Percentiles rank a stretch among this genome's conserved stretches.
These are phyloP conservation scores for Malassezia furfur DNA, from an alignment of 1,284 basidiomycete genomes.

Conservation along the genomic window DNA sequence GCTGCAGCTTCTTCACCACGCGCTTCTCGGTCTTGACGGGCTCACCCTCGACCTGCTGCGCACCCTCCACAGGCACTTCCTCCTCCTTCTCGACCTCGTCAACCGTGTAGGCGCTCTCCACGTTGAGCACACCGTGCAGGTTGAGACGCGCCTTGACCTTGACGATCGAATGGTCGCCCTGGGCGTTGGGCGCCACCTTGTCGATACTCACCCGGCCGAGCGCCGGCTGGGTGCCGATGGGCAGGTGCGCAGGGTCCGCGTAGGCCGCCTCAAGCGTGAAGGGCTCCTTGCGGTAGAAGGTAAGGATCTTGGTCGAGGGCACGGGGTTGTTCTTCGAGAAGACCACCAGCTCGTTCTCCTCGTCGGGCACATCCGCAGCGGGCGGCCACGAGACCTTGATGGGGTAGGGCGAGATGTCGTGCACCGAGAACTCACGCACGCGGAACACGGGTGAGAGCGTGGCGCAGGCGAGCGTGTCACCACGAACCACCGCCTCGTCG, in stretches of 20 bases:
- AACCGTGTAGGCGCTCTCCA: constrained; percentile 46
- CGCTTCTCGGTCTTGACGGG: constrained; percentile 45
- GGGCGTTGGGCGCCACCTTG: constrained; percentile 41
- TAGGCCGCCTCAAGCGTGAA: constrained; percentile 44
- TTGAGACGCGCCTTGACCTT: constrained; percentile 48
- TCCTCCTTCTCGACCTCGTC: constrained; percentile 48
- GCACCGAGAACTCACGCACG: constrained; percentile 44
- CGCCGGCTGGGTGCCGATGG: constrained; percentile 42
- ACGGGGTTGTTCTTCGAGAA: constrained; percentile 48
- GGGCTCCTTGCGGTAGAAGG: constrained; percentile 48
- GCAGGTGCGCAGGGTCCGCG: constrained; percentile 32
- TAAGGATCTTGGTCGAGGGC: constrained; percentile 48
- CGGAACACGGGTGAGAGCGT: constrained; percentile 47
- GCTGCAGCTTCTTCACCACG: constrained; percentile 47
- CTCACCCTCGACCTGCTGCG: constrained; percentile 14
- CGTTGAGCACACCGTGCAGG: constrained; percentile 45
- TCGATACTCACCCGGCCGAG: constrained; percentile 44
- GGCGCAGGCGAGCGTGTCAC: constrained; percentile 46
- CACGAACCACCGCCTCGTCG: constrained; percentile 45
- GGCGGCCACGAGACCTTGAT: constrained; percentile 49
- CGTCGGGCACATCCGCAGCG: constrained; percentile 44
- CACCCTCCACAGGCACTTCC: constrained; percentile 39
- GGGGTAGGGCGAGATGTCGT: constrained; percentile 45
- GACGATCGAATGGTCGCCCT: constrained; percentile 47
- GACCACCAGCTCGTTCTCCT: constrained; percentile 47